Percentiles rank a stretch among this genome's conserved stretches.
phyloP scores from a whole-genome alignment of 768 basidiomycete species.

The Serendipita indica region DNA sequence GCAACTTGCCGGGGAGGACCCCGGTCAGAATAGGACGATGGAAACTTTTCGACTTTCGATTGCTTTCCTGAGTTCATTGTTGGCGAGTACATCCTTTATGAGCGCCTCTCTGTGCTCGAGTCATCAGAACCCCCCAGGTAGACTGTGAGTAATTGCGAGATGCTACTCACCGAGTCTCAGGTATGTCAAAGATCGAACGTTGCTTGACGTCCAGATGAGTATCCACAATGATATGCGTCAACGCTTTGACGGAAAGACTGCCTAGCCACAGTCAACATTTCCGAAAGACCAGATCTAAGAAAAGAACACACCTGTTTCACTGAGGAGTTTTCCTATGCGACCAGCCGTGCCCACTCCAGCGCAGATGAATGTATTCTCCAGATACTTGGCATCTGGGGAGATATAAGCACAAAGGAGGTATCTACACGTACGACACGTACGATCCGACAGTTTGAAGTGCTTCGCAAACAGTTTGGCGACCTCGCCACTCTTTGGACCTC shows the following conservation, averaged over 20 bases:
- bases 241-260: conserved; percentile 51
- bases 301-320: conserved; percentile 17
- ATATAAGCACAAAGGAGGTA: background rate
- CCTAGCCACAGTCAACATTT: conserved; percentile 30
- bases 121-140: background rate
- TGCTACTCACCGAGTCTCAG: conserved; percentile 38
- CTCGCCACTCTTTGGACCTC: conserved; percentile 75
- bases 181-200: conserved; percentile 61
- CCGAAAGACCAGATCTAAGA: background rate
- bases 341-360: conserved; percentile 88
- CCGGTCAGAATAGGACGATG: conserved; percentile 55
- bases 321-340: conserved; percentile 66
- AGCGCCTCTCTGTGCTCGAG: conserved; percentile 41
- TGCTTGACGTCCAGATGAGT: conserved; percentile 64
- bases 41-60: conserved; percentile 61
- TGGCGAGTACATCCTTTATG: conserved; percentile 57
- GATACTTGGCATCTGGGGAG: conserved; percentile 40
- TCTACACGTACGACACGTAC: conserved; percentile 21
- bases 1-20: background rate
- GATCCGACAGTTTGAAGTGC: conserved; percentile 82
- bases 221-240: conserved; percentile 77
- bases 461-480: conserved; percentile 92
- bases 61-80: conserved; percentile 41
- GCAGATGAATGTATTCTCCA: conserved; percentile 73
- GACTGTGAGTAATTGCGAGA: background rate